Percentiles rank a stretch among this genome's conserved stretches.
phyloP scores from a whole-genome alignment of 2,329 filamentous ascomycete species.

The Pyrenochaeta sp. region DNA sequence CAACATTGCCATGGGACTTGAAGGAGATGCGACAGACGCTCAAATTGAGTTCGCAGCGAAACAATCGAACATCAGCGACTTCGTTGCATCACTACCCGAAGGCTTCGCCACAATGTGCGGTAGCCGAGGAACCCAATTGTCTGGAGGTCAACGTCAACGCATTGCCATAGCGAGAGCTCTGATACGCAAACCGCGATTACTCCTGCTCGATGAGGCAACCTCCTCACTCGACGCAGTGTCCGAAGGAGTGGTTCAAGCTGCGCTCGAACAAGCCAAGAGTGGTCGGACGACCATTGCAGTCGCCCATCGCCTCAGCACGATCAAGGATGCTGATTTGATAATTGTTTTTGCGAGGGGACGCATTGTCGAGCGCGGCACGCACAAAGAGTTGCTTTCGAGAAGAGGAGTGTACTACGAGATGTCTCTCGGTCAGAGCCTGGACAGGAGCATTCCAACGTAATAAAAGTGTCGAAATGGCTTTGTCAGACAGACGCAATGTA shows the following conservation, averaged over 20 bases:
- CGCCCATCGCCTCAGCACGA: conserved; percentile 88
- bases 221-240: conserved; percentile 46
- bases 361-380: conserved; percentile 80
- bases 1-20: conserved; percentile 77
- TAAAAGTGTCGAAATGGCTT: too few relatives aligned
- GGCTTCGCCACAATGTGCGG: conserved; percentile 56
- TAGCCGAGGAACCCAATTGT: conserved; percentile 43
- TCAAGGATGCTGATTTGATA: conserved; percentile 92
- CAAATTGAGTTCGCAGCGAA: conserved; percentile 79
- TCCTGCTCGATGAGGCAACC: conserved; percentile 56
- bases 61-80: conserved; percentile 58
- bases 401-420: conserved; percentile 55
- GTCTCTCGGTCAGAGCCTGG: conserved; percentile 53
- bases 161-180: conserved; percentile 92
- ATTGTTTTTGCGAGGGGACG: conserved; percentile 90
- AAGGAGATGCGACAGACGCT: conserved; percentile 73
- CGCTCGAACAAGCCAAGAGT: conserved; percentile 81
- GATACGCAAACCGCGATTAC: conserved; percentile 86
- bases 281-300: conserved; percentile 93
- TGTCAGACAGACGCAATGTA: too few relatives aligned
- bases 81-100: conserved; percentile 56
- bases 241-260: conserved; percentile 81
- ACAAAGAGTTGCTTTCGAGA: conserved; percentile 48
- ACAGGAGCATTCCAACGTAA: conserved; percentile 35
- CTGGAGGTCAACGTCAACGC: conserved; percentile 91